phyloP scores from a whole-genome alignment of 1,284 basidiomycete species.

The Ustilago esculenta region DNA sequence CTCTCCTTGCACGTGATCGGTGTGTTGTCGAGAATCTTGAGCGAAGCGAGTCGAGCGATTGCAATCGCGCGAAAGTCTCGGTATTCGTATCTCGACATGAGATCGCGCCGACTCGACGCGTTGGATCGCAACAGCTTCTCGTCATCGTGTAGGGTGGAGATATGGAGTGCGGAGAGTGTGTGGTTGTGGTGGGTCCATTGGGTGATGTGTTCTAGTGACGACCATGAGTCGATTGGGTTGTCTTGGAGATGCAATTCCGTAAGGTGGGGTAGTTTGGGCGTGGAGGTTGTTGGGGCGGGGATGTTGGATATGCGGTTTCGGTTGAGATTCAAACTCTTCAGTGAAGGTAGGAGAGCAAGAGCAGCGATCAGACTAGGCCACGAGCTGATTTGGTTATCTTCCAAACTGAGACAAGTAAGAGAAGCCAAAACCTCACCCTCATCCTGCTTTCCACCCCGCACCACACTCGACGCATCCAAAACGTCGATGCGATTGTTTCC shows the following conservation, averaged over 20 bases:
- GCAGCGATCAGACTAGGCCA: constrained; percentile 73
- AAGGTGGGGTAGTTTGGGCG: constrained; percentile 66
- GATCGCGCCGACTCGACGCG: neutral
- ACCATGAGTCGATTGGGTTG: constrained; percentile 76
- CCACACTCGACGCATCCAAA: neutral
- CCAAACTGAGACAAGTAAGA: constrained; percentile 77
- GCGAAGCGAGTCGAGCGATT: constrained; percentile 77
- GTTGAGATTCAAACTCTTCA: constrained; percentile 77
- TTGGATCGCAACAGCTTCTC: neutral
- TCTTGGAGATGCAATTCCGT: constrained; percentile 75
- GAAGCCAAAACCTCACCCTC: constrained; percentile 29
- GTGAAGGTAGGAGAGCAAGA: constrained; percentile 71
- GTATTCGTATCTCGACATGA: constrained; percentile 54
- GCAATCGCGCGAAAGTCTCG: constrained; percentile 74
- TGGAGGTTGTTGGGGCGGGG: constrained; percentile 66
- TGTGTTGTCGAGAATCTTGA: constrained; percentile 75
- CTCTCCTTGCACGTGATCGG: constrained; percentile 79
- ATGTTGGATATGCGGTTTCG: constrained; percentile 74
- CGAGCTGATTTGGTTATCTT: constrained; percentile 75
- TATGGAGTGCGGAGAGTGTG: constrained; percentile 15
- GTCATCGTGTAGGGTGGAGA: constrained; percentile 9
- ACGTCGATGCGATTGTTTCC: constrained; percentile 77
- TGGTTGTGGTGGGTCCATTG: constrained; percentile 73
- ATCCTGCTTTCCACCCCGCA: too few species aligned
- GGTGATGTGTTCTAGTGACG: constrained; percentile 76